These are phyloP conservation scores for Sideroxylon spinosum DNA, from an alignment of 179 eudicot species.

Conservation along the genomic window DNA sequence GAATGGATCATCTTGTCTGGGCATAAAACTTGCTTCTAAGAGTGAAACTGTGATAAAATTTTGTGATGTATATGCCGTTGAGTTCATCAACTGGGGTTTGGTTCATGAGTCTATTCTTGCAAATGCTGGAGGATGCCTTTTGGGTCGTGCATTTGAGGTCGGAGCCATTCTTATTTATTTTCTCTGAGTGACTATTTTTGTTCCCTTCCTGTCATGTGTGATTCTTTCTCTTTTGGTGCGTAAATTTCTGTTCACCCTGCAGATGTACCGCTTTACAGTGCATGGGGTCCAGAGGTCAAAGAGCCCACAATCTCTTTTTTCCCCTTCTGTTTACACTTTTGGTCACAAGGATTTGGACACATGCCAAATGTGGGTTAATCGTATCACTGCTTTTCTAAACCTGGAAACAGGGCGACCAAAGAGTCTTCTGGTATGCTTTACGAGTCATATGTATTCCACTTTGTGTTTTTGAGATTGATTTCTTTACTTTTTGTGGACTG, in stretches of 20 bases:
- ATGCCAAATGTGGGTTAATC: slow-evolving; percentile 61
- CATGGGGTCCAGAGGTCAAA: slow-evolving; percentile 61
- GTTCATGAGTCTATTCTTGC: slow-evolving; percentile 39
- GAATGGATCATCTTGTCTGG: slow-evolving; percentile 48
- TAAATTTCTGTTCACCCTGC: slow-evolving; percentile 25
- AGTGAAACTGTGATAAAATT: slow-evolving; percentile 40
- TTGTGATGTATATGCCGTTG: slow-evolving; percentile 69
- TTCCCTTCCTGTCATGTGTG: neutral
- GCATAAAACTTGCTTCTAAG: slow-evolving; percentile 34
- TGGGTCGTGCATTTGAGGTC: slow-evolving; percentile 59
- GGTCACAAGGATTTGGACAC: slow-evolving; percentile 60
- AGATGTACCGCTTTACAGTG: slow-evolving; percentile 82
- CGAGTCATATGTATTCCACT: neutral
- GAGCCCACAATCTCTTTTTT: slow-evolving; percentile 56
- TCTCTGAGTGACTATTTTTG: neutral
- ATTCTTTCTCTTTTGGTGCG: slow-evolving; percentile 12
- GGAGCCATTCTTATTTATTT: neutral
- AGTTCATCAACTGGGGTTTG: slow-evolving; percentile 55
- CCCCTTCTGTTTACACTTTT: slow-evolving; percentile 59
- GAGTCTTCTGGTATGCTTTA: slow-evolving; percentile 63
- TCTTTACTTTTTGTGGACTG: neutral
- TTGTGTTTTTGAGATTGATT: slow-evolving; percentile 4
- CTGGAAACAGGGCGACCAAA: slow-evolving; percentile 69
- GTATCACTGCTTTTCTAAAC: slow-evolving; percentile 40
- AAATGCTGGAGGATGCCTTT: slow-evolving; percentile 40